Conservation (phyloP, 1,284 basidiomycete genomes). For the Moniliophthora roreri region DNA sequence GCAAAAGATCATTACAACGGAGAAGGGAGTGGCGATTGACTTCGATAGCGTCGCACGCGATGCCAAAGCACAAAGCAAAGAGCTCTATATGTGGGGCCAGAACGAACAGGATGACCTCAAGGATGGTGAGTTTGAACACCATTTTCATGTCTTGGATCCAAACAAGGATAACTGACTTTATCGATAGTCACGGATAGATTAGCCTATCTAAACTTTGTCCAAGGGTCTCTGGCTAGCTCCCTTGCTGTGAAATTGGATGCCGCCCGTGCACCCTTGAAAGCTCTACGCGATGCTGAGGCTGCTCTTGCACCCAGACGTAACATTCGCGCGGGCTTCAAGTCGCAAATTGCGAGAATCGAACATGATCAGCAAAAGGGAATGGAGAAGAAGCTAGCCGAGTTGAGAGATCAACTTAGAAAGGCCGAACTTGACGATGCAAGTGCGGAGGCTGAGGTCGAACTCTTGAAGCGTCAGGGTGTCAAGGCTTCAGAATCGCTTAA, state of each 20-base stretch:
- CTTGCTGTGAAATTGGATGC: constrained; percentile 61
- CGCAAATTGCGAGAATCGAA: constrained; percentile 64
- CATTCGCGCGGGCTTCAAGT: constrained; percentile 52
- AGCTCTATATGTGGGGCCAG: constrained; percentile 81
- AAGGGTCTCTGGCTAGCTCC: constrained; percentile 61
- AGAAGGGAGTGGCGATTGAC: constrained; percentile 75
- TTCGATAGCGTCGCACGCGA: constrained; percentile 65
- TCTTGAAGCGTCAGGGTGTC: constrained; percentile 72
- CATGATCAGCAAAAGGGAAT: constrained; percentile 58
- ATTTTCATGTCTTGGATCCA: too few relatives aligned
- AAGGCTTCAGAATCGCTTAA: constrained; percentile 25
- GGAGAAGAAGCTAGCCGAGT: constrained; percentile 63
- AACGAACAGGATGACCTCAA: constrained; percentile 65
- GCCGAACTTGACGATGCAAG: constrained; percentile 62
- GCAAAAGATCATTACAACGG: constrained; percentile 73
- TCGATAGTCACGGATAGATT: constrained; percentile 69
- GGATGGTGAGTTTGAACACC: constrained; percentile 53
- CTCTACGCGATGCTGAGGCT: constrained; percentile 67
- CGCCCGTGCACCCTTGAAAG: constrained; percentile 66
- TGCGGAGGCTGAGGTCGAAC: constrained; percentile 64
- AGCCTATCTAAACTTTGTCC: constrained; percentile 74
- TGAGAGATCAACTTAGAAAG: constrained; percentile 62
- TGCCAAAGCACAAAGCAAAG: constrained; percentile 72
- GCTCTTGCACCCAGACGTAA: constrained; percentile 59
- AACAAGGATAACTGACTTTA: too few relatives aligned